A percentile compares a stretch with the other conserved stretches of the same genome.
phyloP scores from a whole-genome alignment of 2,329 filamentous ascomycete genomes.

The Aspergillus pseudoglaucus region DNA sequence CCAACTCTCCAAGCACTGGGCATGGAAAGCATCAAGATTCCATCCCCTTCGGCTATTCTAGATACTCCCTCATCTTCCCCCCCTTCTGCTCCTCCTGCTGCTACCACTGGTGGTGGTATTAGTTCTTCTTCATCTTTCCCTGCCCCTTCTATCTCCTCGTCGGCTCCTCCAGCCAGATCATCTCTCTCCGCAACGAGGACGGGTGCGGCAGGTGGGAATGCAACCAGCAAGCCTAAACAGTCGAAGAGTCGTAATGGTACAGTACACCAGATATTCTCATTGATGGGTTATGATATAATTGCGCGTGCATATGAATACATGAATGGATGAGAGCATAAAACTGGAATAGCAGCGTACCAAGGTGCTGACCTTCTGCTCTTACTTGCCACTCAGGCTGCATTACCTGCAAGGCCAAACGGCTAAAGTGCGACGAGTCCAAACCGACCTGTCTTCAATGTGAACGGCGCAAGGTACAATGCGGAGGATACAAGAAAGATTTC shows the following conservation, averaged over 20 bases:
- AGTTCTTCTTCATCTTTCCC: neutral
- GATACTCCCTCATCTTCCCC: conserved; percentile 22
- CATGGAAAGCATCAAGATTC: conserved; percentile 57
- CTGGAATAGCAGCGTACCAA: conserved; percentile 5
- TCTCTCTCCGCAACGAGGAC: conserved; percentile 3
- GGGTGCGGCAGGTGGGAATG: conserved; percentile 1
- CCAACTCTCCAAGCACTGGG: conserved; percentile 10
- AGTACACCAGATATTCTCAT: conserved; percentile 18
- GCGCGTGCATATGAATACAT: conserved; percentile 4
- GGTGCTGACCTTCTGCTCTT: conserved; percentile 23
- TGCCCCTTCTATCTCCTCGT: neutral
- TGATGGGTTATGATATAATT: neutral
- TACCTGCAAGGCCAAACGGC: conserved; percentile 65
- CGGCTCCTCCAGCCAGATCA: neutral
- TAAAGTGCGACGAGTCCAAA: conserved; percentile 69
- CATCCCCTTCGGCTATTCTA: conserved; percentile 52
- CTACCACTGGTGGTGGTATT: conserved; percentile 10
- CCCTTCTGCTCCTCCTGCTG: conserved; percentile 13
- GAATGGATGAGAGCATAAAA: conserved; percentile 3
- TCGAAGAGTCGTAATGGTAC: conserved; percentile 70
- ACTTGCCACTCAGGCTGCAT: conserved; percentile 52
- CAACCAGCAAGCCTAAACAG: conserved; percentile 57
- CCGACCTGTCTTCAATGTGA: conserved; percentile 62
- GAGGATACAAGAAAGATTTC: conserved; percentile 69
- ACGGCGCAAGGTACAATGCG: conserved; percentile 58